Percentiles rank a stretch among this genome's conserved stretches.
phyloP scores from a whole-genome alignment of 202 grass and related monocot genomes.

The Setaria viridis region DNA sequence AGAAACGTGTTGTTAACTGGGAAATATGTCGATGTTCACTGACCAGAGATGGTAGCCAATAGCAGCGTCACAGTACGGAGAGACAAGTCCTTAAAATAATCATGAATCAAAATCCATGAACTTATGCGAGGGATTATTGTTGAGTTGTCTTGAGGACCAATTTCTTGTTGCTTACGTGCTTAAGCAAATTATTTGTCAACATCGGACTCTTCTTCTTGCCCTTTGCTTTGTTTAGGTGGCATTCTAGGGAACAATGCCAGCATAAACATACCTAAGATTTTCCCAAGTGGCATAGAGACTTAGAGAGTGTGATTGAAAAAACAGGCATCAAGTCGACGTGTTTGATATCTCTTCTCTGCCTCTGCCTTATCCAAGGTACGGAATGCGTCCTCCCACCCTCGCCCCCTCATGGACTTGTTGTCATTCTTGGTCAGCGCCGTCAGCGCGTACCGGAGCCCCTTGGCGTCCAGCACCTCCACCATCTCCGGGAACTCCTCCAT shows the following conservation, averaged over 20 bases:
- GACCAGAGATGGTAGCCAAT: neutral
- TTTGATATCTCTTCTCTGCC: slow-evolving; percentile 45
- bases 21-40: too few species aligned
- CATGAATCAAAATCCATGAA: neutral
- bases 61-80: neutral
- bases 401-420: slow-evolving; percentile 59
- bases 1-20: too few species aligned
- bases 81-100: neutral
- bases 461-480: slow-evolving; percentile 62
- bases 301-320: neutral
- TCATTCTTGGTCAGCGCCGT: slow-evolving; percentile 63
- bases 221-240: neutral
- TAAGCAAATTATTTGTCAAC: neutral
- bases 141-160: neutral
- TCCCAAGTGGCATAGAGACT: neutral
- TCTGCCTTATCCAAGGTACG: slow-evolving; percentile 56
- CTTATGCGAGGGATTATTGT: neutral
- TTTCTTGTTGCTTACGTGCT: neutral
- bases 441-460: slow-evolving; percentile 57
- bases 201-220: neutral
- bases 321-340: neutral
- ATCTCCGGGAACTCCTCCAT: slow-evolving; percentile 58
- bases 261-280: neutral
- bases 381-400: slow-evolving; percentile 75
- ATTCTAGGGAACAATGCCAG: neutral